Base-by-base conservation (phyloP, 257 asterid genomes). In the Fraxinus quadrangulata region DNA sequence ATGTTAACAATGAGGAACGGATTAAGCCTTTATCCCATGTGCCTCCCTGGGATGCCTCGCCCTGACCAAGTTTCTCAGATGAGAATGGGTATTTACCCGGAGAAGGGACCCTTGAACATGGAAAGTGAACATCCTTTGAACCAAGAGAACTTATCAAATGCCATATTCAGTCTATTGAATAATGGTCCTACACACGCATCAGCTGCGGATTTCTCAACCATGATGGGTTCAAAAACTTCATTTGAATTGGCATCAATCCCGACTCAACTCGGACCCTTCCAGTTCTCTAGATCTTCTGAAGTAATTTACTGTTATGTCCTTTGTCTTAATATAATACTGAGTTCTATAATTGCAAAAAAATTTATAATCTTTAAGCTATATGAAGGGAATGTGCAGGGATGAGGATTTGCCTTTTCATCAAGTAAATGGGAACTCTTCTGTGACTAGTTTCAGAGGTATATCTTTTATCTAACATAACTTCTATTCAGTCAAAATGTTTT, bases 1-100 rank as follows among this genome's bases (percentile, higher is more conserved):
- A 84, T 89, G 90, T 75, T 93, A 78, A 91, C 96, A 13, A 80
- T 87, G 89, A 84, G 94, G 80, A 93, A 91, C 19, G 97, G 96
- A 72, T 84, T 86, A 69, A 89, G 84, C 84, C 80, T 85, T 19
- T 87, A 88, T 75, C 96, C 97, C 33, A 67, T 84, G 72, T 86
- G 84, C 80, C 77, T 85, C 1, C 88, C 93, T 10, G 91, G 85
- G 75, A 83, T 80, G 81, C 69, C 76, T 71, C 85, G 75, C 73
- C 75, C 81, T n/a, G 75, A 78, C 73, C 87, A 82, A 79, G 26
- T 78, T 33, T 69, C 86, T 71, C 87, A 70, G 39, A 70, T 24
- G 80, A 84, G 81, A 69, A 78, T 80, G 83, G 85, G 74, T 17
- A 66, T 76, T 6, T 68, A 19, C 7, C 90, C 81, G 75, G 79